Conservation (phyloP, 2,329 filamentous ascomycete genomes). For the Metarhizium album region DNA sequence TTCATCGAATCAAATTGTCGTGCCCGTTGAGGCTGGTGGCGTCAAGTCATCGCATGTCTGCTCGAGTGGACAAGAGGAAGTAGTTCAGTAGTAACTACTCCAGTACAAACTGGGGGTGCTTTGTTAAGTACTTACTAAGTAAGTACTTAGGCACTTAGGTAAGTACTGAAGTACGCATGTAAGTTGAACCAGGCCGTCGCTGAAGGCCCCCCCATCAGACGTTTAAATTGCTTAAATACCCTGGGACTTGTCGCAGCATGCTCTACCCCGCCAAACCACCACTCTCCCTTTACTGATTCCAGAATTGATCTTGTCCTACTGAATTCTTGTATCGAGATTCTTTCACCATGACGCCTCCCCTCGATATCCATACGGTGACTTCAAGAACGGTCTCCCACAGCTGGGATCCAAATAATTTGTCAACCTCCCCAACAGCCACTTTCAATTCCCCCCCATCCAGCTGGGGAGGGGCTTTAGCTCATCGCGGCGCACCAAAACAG, state of each 20-base stretch:
- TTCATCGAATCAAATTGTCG: too few species aligned
- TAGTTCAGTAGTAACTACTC: too few species aligned
- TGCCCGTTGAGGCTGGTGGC: too few species aligned
- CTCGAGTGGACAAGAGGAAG: too few species aligned
- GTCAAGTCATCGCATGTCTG: too few species aligned
- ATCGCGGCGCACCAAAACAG: constrained; percentile 48
- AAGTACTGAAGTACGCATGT: too few species aligned
- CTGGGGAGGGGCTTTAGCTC: constrained; percentile 35
- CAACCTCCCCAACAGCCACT: constrained; percentile 61
- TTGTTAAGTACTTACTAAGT: too few species aligned
- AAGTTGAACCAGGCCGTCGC: too few species aligned
- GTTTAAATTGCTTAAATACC: neutral
- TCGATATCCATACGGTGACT: constrained; percentile 33
- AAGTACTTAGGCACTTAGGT: too few species aligned
- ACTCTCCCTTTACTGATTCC: neutral
- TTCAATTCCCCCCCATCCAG: constrained; percentile 66
- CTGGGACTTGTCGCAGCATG: neutral
- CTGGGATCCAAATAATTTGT: constrained; percentile 45
- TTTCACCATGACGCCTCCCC: constrained; percentile 29
- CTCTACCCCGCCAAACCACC: neutral
- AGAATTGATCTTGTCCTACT: neutral
- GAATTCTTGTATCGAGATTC: neutral
- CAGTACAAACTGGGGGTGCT: too few species aligned
- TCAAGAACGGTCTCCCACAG: constrained; percentile 41
- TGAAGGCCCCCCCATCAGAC: too few species aligned